Evolutionary conservation across 2,329 filamentous ascomycete species (phyloP).

Genomic region (Amesomyces nigricolor): DNA sequence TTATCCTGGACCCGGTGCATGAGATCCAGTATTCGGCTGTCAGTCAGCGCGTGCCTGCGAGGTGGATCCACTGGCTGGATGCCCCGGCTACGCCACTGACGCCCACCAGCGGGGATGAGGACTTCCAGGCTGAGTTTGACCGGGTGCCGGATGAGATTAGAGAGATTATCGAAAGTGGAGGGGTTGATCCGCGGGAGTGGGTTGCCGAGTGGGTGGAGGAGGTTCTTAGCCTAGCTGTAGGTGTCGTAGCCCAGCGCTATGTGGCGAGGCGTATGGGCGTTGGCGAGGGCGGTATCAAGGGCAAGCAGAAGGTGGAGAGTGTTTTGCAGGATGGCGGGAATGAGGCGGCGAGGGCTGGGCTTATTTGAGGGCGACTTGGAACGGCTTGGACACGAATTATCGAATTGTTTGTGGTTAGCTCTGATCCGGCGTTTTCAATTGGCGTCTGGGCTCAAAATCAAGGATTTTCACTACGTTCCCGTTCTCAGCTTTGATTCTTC

Average conservation of each 20-base stretch:
- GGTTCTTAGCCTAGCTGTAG: constrained; percentile 67
- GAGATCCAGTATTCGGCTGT: constrained; percentile 79
- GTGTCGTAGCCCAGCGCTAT: constrained; percentile 88
- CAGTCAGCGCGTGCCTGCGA: constrained; percentile 74
- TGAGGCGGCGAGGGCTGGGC: constrained; percentile 54
- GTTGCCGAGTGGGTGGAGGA: constrained; percentile 97
- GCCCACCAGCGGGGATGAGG: constrained; percentile 47
- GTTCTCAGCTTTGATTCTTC: too few relatives aligned
- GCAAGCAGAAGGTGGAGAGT: constrained; percentile 55
- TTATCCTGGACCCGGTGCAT: constrained; percentile 83
- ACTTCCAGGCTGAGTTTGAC: constrained; percentile 30
- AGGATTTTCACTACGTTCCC: too few relatives aligned
- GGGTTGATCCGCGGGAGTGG: constrained; percentile 92
- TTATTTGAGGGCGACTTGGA: constrained; percentile 35
- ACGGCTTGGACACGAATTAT: background rate
- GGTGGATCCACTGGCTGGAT: constrained; percentile 91
- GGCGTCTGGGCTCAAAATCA: too few relatives aligned
- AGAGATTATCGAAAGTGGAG: constrained; percentile 69
- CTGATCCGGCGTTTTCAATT: too few relatives aligned
- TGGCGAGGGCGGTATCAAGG: constrained; percentile 65
- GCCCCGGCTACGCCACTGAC: constrained; percentile 53
- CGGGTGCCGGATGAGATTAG: constrained; percentile 76
- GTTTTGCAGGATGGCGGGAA: constrained; percentile 52
- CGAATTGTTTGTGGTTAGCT: too few relatives aligned
- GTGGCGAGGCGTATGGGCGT: constrained; percentile 95